Base-by-base conservation (phyloP, 106 monocot genomes). In the Iris macrosiphon region DNA sequence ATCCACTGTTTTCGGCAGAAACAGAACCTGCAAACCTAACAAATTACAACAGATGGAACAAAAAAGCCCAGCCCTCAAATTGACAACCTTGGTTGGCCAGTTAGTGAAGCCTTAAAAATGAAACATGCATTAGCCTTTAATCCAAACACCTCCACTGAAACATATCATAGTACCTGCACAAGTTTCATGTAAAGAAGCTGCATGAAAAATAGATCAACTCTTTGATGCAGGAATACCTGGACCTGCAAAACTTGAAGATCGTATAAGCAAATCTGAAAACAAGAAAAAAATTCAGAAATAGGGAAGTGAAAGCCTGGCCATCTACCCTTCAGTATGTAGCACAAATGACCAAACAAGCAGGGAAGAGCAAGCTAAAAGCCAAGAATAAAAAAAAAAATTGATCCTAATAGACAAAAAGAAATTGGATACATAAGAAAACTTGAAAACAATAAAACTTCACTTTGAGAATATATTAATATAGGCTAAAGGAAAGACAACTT, bases 171-270 rank as follows among this genome's bases (percentile, higher is more conserved):
- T 16, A 38, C 23, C 56, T 35, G 37, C 52, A 65, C 19, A 65
- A 55, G 32, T 53, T 60, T 33, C 50, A 60, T 50, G 25, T n/a
- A n/a, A n/a, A n/a, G n/a, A 49, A 72, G 56, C 71, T 45, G 61
- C 71, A 72, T 63, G 56, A 57, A 63, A 17, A 72, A 27, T 10
- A 48, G 55, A 33, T 17, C 12, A 32, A 37, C 45, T 43, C 25
- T 38, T 24, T 56, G 41, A 22, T 16, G 19, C 71, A 71, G 54
- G 62, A 54, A 62, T 37, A 55, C 71, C 62, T 63, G 62, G 56
- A 71, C 71, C 71, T 71, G 71, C 71, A 71, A 71, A 71, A 63
- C 71, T 71, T 31, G 28, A 42, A 14, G 19, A 56, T 7, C 4
- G 27, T 29, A 35, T 41, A 49, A 50, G n/a, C 15, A 18, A 26